Conservation (phyloP, 805 yeast species). For the Spathaspora passalidarum region DNA sequence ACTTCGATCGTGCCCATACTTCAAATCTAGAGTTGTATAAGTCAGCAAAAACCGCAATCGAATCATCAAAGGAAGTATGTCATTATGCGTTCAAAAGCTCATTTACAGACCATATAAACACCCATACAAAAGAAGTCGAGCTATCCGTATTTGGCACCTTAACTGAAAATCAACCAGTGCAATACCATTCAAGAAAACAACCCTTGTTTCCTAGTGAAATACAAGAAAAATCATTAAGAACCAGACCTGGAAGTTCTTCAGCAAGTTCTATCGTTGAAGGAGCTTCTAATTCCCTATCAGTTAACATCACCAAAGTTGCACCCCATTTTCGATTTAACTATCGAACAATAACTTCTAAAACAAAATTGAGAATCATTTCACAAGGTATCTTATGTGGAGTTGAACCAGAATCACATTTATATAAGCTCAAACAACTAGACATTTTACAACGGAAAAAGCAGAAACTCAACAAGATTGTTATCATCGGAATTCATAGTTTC, state of each 20-base stretch:
- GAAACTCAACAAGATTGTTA: conserved; percentile 20
- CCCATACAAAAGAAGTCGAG: conserved; percentile 17
- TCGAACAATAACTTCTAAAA: conserved; percentile 20
- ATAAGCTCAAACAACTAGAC: conserved; percentile 11
- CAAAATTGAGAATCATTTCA: conserved; percentile 21
- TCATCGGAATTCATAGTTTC: conserved; percentile 38
- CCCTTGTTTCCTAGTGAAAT: conserved; percentile 35
- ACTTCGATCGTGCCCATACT: conserved; percentile 16
- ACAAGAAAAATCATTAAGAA: conserved; percentile 24
- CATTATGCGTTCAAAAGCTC: conserved; percentile 29
- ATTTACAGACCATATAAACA: conserved; percentile 9
- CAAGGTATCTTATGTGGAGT: conserved; percentile 20
- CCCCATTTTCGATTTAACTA: conserved; percentile 23
- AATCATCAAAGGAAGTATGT: conserved; percentile 27
- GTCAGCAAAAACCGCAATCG: conserved; percentile 31
- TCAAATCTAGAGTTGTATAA: conserved; percentile 25
- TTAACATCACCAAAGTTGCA: conserved; percentile 2
- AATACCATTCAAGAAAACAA: conserved; percentile 24
- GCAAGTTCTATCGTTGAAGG: conserved; percentile 2
- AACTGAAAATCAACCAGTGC: conserved; percentile 32
- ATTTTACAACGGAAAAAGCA: conserved; percentile 7
- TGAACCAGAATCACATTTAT: conserved; percentile 26
- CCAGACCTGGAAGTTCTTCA: conserved; percentile 3
- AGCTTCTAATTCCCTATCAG: neutral
- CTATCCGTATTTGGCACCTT: conserved; percentile 34